Conservation (phyloP, 2,329 filamentous ascomycete species). For the Trichophyton schoenleinii region DNA sequence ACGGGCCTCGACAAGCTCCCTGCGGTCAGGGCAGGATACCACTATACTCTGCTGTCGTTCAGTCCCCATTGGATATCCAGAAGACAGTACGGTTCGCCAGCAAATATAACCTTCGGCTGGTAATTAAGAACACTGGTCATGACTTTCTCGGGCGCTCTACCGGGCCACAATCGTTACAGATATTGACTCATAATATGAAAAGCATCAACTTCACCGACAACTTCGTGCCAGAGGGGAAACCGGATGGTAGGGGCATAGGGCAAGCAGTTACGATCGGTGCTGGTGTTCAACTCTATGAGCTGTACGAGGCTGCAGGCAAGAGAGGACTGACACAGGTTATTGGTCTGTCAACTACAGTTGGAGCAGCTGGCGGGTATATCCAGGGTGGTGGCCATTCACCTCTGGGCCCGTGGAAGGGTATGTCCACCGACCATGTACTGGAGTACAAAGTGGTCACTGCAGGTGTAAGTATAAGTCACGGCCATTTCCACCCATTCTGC, state of each 20-base stretch:
- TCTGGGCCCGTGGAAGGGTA: slow-evolving; percentile 38
- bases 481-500: slow-evolving; percentile 18
- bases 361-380: slow-evolving; percentile 36
- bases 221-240: slow-evolving; percentile 29
- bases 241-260: slow-evolving; percentile 29
- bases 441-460: slow-evolving; percentile 40
- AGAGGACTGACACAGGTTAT: slow-evolving; percentile 40
- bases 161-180: slow-evolving; percentile 40
- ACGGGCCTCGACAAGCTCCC: slow-evolving; percentile 14
- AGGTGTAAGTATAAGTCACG: slow-evolving; percentile 20
- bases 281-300: slow-evolving; percentile 42
- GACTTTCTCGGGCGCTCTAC: slow-evolving; percentile 45
- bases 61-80: slow-evolving; percentile 24
- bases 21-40: slow-evolving; percentile 29
- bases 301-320: slow-evolving; percentile 40
- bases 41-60: slow-evolving; percentile 25
- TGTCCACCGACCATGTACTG: slow-evolving; percentile 41
- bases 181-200: slow-evolving; percentile 26
- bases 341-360: slow-evolving; percentile 42
- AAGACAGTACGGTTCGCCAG: slow-evolving; percentile 20
- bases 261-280: slow-evolving; percentile 44
- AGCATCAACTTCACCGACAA: slow-evolving; percentile 22
- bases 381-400: slow-evolving; percentile 45
- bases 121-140: slow-evolving; percentile 46
- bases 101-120: slow-evolving; percentile 27